Percentiles rank a stretch among this genome's conserved stretches.
phyloP scores from a whole-genome alignment of 148 eudicot genomes.

The Spergularia marina region DNA sequence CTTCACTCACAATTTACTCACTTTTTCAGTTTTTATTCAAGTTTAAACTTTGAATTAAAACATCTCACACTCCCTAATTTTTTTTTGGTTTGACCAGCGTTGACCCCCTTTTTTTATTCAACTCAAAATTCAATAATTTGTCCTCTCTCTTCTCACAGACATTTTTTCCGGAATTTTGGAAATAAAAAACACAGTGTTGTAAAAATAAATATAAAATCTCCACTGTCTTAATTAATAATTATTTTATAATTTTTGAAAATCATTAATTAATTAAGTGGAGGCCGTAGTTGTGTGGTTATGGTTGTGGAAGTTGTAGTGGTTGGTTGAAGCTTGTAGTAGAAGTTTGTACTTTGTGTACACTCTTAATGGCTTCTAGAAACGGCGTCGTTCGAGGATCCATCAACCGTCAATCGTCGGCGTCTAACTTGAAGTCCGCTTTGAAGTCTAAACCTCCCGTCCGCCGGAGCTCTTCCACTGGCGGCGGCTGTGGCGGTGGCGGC shows the following conservation, averaged over 20 bases:
- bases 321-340: not conserved
- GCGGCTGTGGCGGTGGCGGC: constrained; percentile 30
- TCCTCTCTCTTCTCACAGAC: not conserved
- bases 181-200: too few relatives aligned
- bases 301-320: constrained; percentile 2
- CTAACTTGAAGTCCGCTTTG: constrained; percentile 52
- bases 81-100: not conserved
- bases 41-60: not conserved
- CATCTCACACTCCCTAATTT: not conserved
- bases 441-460: constrained; percentile 65
- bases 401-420: constrained; percentile 29
- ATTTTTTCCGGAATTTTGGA: too few relatives aligned
- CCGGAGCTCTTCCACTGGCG: constrained; percentile 53
- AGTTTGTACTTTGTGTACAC: not conserved
- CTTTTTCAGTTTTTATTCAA: not conserved
- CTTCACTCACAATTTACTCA: not conserved
- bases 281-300: constrained; percentile 18
- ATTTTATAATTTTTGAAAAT: not conserved
- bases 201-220: not conserved
- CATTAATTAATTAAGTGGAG: not conserved
- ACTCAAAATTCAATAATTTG: not conserved
- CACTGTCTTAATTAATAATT: not conserved
- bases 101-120: not conserved
- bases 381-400: constrained; percentile 27
- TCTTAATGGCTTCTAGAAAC: constrained; percentile 32